Percentiles rank a stretch among this genome's conserved stretches.
Evolutionary conservation across 1,284 basidiomycete genomes (phyloP).

Genomic region (Chalciporus sp.): DNA sequence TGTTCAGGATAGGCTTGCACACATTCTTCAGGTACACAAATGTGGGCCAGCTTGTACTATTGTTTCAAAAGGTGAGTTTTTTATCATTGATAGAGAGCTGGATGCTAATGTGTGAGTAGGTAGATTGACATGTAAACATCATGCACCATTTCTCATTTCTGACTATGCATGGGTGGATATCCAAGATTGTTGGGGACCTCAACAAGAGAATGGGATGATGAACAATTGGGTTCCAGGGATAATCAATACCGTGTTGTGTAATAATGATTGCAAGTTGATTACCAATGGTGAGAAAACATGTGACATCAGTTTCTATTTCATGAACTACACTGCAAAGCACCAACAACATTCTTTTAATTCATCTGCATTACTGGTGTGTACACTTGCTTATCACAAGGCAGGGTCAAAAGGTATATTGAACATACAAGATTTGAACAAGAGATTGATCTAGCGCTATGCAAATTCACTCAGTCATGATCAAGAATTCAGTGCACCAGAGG

Average conservation of each 20-base stretch:
- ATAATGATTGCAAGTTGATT: not conserved
- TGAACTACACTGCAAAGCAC: not conserved
- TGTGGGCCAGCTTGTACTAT: not conserved
- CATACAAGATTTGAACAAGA: not conserved
- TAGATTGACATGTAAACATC: not conserved
- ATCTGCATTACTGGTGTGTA: not conserved
- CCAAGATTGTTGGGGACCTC: not conserved
- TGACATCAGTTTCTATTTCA: not conserved
- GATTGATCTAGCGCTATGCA: not conserved
- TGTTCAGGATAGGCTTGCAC: not conserved
- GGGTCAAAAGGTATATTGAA: not conserved
- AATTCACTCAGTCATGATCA: not conserved
- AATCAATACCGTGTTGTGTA: not conserved
- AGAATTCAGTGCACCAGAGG: conserved; percentile 3
- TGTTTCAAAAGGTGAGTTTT: not conserved
- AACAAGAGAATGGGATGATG: not conserved
- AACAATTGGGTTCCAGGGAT: not conserved
- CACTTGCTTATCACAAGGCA: not conserved
- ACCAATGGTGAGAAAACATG: not conserved
- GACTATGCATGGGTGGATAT: not conserved
- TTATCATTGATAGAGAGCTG: too few species aligned
- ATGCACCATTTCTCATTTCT: not conserved
- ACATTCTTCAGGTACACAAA: not conserved
- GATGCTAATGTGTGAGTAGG: too few species aligned
- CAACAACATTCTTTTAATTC: not conserved